These are phyloP conservation scores for Microsporum ferrugineum DNA, from an alignment of 2,329 filamentous ascomycete genomes.

Conservation along the genomic window DNA sequence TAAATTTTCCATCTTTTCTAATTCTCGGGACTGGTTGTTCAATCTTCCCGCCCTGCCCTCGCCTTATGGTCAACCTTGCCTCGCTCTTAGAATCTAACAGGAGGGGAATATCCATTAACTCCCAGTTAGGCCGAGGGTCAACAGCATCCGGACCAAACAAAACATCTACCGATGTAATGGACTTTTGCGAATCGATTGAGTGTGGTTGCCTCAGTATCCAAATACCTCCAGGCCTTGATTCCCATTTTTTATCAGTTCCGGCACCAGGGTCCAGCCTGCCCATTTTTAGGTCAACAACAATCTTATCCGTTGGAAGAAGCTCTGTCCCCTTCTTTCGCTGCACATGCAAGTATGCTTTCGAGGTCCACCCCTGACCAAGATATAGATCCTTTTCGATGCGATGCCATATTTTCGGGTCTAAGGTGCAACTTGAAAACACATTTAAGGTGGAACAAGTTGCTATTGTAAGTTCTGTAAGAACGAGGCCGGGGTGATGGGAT, in stretches of 20 bases:
- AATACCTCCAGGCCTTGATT: slow-evolving; percentile 61
- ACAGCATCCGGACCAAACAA: slow-evolving; percentile 85
- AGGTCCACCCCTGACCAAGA: slow-evolving; percentile 60
- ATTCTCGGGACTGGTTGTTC: slow-evolving; percentile 66
- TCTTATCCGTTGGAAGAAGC: slow-evolving; percentile 58
- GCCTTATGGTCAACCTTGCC: slow-evolving; percentile 65
- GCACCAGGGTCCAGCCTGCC: slow-evolving; percentile 58
- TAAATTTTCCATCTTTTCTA: slow-evolving; percentile 82
- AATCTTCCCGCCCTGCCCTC: slow-evolving; percentile 53
- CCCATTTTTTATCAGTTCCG: slow-evolving; percentile 55
- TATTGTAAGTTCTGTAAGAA: slow-evolving; percentile 77
- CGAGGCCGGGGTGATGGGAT: slow-evolving; percentile 67
- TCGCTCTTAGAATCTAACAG: slow-evolving; percentile 53
- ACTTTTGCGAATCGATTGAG: slow-evolving; percentile 61
- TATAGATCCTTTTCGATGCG: slow-evolving; percentile 84
- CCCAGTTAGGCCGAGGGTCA: slow-evolving; percentile 79
- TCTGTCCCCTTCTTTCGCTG: slow-evolving; percentile 79
- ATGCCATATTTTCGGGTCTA: slow-evolving; percentile 64
- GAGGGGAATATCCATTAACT: slow-evolving; percentile 61
- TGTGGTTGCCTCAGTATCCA: slow-evolving; percentile 72
- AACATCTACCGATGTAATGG: slow-evolving; percentile 71
- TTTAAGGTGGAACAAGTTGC: slow-evolving; percentile 65
- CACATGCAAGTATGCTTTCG: slow-evolving; percentile 69
- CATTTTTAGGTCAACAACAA: slow-evolving; percentile 68
- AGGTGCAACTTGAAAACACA: slow-evolving; percentile 60